Evolutionary conservation across 2,329 filamentous ascomycete species (phyloP).

Genomic region (Pseudogymnoascus sp.): DNA sequence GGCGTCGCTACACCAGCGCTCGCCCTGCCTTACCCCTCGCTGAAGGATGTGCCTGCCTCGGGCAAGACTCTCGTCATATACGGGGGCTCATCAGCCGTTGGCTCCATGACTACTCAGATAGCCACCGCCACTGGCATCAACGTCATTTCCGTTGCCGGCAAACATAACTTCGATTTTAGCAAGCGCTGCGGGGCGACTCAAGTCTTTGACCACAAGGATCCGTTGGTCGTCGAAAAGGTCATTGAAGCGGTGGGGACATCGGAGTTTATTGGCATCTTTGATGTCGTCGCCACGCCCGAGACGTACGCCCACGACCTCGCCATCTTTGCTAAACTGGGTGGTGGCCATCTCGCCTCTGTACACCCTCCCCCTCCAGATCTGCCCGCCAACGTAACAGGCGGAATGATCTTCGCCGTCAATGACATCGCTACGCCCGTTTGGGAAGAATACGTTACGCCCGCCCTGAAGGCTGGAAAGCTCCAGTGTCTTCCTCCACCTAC

Average conservation of each 20-base stretch:
- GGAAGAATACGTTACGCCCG: conserved; percentile 22
- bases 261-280: conserved; percentile 26
- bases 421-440: conserved; percentile 24
- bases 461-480: conserved; percentile 20
- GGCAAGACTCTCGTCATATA: conserved; percentile 4
- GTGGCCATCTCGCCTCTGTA: conserved; percentile 31
- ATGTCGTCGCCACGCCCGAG: conserved; percentile 18
- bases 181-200: conserved; percentile 20
- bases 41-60: neutral
- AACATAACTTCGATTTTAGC: conserved; percentile 19
- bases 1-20: conserved; percentile 10
- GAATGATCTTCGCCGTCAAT: conserved; percentile 29
- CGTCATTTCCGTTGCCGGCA: conserved; percentile 13
- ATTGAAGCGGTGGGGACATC: conserved; percentile 12
- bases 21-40: neutral
- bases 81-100: conserved; percentile 2
- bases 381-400: conserved; percentile 21
- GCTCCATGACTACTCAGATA: conserved; percentile 19
- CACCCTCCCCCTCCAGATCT: conserved; percentile 29
- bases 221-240: conserved; percentile 20
- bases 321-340: conserved; percentile 25
- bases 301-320: conserved; percentile 22
- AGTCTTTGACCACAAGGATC: conserved; percentile 24
- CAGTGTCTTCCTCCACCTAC: conserved; percentile 21
- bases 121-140: conserved; percentile 18